phyloP scores from a whole-genome alignment of 2,329 filamentous ascomycete species.

The Diplodia sapinea region DNA sequence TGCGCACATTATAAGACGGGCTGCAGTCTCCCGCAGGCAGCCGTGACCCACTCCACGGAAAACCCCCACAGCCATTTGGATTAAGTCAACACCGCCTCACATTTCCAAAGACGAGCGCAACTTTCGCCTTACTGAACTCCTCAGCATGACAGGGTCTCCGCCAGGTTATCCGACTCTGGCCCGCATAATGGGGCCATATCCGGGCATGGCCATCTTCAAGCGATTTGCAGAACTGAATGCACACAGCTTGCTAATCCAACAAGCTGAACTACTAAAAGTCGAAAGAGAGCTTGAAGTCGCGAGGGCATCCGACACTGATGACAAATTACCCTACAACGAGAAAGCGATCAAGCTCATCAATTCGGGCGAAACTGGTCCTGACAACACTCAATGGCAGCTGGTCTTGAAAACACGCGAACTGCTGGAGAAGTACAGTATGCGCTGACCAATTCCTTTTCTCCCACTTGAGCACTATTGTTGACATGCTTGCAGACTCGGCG shows the following conservation, averaged over 20 bases:
- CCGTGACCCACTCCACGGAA: too few species aligned
- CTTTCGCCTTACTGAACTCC: too few species aligned
- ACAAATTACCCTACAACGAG: neutral
- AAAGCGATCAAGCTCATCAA: neutral
- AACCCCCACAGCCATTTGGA: too few species aligned
- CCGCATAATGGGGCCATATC: neutral
- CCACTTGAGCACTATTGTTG: neutral
- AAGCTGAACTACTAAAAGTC: neutral
- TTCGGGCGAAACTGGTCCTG: too few species aligned
- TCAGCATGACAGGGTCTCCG: too few species aligned
- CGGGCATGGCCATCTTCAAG: neutral
- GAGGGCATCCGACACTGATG: neutral
- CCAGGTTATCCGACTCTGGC: neutral
- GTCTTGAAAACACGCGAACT: too few species aligned
- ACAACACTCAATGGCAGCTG: too few species aligned
- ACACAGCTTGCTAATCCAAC: neutral
- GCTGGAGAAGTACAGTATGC: conserved; percentile 1
- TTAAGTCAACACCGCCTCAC: too few species aligned
- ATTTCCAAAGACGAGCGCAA: too few species aligned
- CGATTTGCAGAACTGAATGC: neutral
- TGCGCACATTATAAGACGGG: too few species aligned
- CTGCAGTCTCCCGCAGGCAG: too few species aligned
- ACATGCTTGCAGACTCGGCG: neutral
- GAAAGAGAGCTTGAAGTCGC: neutral
- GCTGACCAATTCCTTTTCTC: neutral